These are phyloP conservation scores for Phaffomyces antillensis DNA, from an alignment of 805 yeast genomes.

Conservation along the genomic window DNA sequence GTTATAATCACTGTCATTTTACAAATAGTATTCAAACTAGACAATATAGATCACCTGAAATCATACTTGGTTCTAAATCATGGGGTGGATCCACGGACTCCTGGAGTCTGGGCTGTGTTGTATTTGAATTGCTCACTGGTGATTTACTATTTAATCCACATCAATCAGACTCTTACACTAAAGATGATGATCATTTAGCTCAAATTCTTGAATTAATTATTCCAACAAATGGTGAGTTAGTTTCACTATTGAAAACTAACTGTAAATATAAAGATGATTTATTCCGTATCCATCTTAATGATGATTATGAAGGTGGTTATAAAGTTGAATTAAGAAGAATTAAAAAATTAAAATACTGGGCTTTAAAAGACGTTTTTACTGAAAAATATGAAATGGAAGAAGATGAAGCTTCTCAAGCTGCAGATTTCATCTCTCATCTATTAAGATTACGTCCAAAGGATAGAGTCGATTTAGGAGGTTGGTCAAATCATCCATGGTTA, in stretches of 20 bases:
- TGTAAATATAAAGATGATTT: constrained; percentile 40
- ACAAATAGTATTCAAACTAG: constrained; percentile 65
- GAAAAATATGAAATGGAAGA: constrained; percentile 67
- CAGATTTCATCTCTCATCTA: constrained; percentile 44
- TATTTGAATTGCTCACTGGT: constrained; percentile 55
- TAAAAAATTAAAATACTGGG: constrained; percentile 70
- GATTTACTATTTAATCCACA: constrained; percentile 56
- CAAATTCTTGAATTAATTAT: constrained; percentile 46
- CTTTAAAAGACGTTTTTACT: constrained; percentile 55
- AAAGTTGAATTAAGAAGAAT: constrained; percentile 44
- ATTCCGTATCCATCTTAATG: constrained; percentile 34
- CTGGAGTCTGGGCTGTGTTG: constrained; percentile 54
- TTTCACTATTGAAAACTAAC: constrained; percentile 28
- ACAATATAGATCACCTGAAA: constrained; percentile 62
- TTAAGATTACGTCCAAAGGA: constrained; percentile 40
- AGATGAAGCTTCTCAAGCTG: constrained; percentile 42
- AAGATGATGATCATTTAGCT: constrained; percentile 58
- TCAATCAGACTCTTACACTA: constrained; percentile 22
- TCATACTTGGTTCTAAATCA: constrained; percentile 40
- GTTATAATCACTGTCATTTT: constrained; percentile 56
- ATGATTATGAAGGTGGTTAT: constrained; percentile 20
- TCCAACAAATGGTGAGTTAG: constrained; percentile 32
- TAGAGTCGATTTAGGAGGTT: constrained; percentile 48
- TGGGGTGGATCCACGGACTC: constrained; percentile 62
- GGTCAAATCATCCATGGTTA: constrained; percentile 50